Evolutionary conservation across 345 rosid genomes (phyloP), one percentile per base, ranked within the genome.

Genomic region (Aurinia saxatilis): DNA sequence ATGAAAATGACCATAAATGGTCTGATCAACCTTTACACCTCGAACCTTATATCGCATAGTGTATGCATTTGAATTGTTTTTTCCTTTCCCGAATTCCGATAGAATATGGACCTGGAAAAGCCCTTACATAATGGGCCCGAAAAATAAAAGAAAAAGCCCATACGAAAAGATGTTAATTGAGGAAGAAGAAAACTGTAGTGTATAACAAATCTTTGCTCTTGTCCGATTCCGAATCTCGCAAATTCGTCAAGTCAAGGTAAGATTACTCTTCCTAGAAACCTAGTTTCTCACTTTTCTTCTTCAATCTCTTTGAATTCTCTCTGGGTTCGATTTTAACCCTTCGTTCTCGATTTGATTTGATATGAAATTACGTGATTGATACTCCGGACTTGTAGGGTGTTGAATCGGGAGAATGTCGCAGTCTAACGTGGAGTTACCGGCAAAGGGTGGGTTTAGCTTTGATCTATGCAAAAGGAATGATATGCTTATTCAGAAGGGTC

Each of bases 401-500:
- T 60, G 55, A 59, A 34, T 68, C 33, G 23, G 46, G 54, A 50
- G 2, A 66, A 92, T 92, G 98, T 40, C 92, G 60, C 76, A 73
- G 11, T 67, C 83, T 0, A 60, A 50, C 1, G 13, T 82, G 3
- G 89, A 83, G 45, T 62, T 72, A 34, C 87, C 95, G 25, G 73
- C 77, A 5, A 81, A 79, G 60, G 86, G 95, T 56, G 98, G 98
- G 13, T 87, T 89, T 31, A 82, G 82, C 67, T 92, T 89, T 63
- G 98, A 92, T 82, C 81, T 92, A 23, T 89, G 98, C 64, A 77
- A 68, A 63, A 77, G 98, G 52, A 92, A 89, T 58, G 90, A 74
- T 11, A 89, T 85, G 97, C 81, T 92, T 40, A 50, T 60, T 6
- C 73, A 80, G 45, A 84, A 82, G 65, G 96, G 97, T 50, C 75